Conservation (phyloP, 192 early-diverging fungal species). For the Anaeromyces robustus region DNA sequence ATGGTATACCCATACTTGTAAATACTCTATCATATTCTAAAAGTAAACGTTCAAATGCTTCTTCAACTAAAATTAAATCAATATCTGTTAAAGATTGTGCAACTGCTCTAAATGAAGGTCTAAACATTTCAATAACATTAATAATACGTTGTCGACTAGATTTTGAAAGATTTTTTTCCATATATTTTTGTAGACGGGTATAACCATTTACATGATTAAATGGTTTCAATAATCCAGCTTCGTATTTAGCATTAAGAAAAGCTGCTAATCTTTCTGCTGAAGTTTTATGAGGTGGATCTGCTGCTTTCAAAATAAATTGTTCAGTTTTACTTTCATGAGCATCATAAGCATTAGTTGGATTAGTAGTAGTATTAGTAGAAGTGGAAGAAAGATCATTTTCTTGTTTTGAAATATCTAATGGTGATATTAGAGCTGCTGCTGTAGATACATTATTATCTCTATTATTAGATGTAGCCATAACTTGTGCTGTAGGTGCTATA, state of each 20-base stretch:
- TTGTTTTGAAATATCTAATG: conserved; percentile 2
- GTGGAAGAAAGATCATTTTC: conserved; percentile 6
- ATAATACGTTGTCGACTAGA: conserved; percentile 60
- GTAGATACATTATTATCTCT: neutral
- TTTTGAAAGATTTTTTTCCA: conserved; percentile 72
- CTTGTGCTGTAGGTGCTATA: conserved; percentile 14
- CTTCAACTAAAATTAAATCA: conserved; percentile 87
- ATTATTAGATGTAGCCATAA: conserved; percentile 8
- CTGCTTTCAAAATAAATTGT: conserved; percentile 79
- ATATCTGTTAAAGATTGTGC: conserved; percentile 83
- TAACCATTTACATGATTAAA: conserved; percentile 93
- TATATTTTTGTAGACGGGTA: conserved; percentile 70
- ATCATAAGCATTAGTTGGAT: conserved; percentile 2
- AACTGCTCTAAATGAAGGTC: conserved; percentile 73
- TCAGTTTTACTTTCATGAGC: conserved; percentile 35
- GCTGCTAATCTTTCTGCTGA: conserved; percentile 76
- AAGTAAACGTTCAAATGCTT: conserved; percentile 84
- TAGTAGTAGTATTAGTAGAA: neutral
- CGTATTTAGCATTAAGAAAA: conserved; percentile 88
- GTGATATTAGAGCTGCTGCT: neutral
- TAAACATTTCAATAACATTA: conserved; percentile 73
- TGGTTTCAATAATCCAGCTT: conserved; percentile 89
- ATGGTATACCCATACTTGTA: conserved; percentile 83
- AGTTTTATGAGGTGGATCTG: conserved; percentile 67
- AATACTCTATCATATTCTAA: conserved; percentile 93